Conservation (phyloP, 805 yeast genomes). For the Pichia scutulata region DNA sequence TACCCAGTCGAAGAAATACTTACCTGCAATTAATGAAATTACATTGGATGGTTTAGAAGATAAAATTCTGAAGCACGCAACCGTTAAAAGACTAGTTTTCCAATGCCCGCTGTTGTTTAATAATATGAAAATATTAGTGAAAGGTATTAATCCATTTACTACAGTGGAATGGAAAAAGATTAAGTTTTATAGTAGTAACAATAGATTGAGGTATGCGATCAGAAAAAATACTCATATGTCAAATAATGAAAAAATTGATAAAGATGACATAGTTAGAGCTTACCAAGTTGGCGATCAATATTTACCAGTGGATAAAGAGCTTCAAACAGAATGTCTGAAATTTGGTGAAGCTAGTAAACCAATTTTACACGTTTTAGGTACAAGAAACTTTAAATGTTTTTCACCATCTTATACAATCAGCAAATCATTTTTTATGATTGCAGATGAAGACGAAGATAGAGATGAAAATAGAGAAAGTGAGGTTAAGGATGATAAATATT, state of each 20-base stretch:
- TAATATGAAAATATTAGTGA: slow-evolving; percentile 50
- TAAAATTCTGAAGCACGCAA: slow-evolving; percentile 48
- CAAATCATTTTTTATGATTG: slow-evolving; percentile 57
- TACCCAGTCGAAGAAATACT: slow-evolving; percentile 5
- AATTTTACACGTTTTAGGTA: slow-evolving; percentile 60
- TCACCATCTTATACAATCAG: slow-evolving; percentile 45
- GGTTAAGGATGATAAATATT: slow-evolving; percentile 36
- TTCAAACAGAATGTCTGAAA: slow-evolving; percentile 6
- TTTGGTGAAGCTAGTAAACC: slow-evolving; percentile 34
- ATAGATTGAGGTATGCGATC: slow-evolving; percentile 44
- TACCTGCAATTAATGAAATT: slow-evolving; percentile 36
- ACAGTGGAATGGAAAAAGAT: slow-evolving; percentile 9
- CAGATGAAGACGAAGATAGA: slow-evolving; percentile 46
- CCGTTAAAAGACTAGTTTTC: slow-evolving; percentile 56
- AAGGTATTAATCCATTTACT: slow-evolving; percentile 59
- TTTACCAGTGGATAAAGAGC: slow-evolving; percentile 18
- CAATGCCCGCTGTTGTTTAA: slow-evolving; percentile 53
- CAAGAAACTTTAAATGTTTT: slow-evolving; percentile 40
- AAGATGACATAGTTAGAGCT: slow-evolving; percentile 29
- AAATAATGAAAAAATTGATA: slow-evolving; percentile 35
- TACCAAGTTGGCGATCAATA: slow-evolving; percentile 41
- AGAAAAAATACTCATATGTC: slow-evolving; percentile 34
- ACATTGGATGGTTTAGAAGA: slow-evolving; percentile 36
- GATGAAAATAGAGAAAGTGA: not conserved
- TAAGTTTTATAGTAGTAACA: slow-evolving; percentile 47